phyloP scores from a whole-genome alignment of 1,284 basidiomycete genomes.

The Filobasidium uniguttulatum region DNA sequence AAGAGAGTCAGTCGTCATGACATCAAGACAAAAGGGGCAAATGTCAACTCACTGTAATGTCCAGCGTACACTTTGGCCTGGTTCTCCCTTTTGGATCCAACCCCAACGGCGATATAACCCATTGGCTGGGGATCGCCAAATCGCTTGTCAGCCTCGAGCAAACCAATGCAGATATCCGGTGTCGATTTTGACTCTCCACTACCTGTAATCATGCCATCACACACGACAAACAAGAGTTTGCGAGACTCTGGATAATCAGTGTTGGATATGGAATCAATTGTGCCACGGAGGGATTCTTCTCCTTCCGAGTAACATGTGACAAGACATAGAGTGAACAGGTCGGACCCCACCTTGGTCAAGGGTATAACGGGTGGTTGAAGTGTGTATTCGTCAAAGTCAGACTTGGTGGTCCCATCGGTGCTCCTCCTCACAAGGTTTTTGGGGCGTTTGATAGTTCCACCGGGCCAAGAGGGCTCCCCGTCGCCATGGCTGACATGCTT shows the following conservation, averaged over 20 bases:
- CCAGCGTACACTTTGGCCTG: slow-evolving; percentile 98
- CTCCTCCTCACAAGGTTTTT: slow-evolving; percentile 18
- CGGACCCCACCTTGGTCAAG: slow-evolving; percentile 75
- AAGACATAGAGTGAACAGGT: slow-evolving; percentile 86
- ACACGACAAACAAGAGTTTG: slow-evolving; percentile 87
- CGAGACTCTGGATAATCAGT: slow-evolving; percentile 83
- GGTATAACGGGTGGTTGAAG: slow-evolving; percentile 48
- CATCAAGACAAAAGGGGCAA: slow-evolving; percentile 3
- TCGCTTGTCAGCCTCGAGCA: slow-evolving; percentile 84
- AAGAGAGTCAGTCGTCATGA: slow-evolving; percentile 3
- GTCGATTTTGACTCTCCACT: slow-evolving; percentile 88
- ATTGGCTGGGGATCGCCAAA: slow-evolving; percentile 95
- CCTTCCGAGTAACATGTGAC: slow-evolving; percentile 98
- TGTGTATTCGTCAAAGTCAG: not conserved
- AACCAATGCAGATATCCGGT: slow-evolving; percentile 85
- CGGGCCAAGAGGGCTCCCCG: slow-evolving; percentile 88
- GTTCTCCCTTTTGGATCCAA: slow-evolving; percentile 79
- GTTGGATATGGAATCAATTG: slow-evolving; percentile 78
- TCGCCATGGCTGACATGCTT: slow-evolving; percentile 66
- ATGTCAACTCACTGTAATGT: slow-evolving; percentile 73
- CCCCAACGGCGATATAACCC: slow-evolving; percentile 82
- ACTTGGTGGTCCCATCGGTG: not conserved
- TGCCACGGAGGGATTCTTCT: slow-evolving; percentile 77
- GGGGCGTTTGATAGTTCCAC: slow-evolving; percentile 30
- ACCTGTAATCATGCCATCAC: slow-evolving; percentile 98